Conservation (phyloP, 176 grass and related monocot species). For the Oryza meyeriana region DNA sequence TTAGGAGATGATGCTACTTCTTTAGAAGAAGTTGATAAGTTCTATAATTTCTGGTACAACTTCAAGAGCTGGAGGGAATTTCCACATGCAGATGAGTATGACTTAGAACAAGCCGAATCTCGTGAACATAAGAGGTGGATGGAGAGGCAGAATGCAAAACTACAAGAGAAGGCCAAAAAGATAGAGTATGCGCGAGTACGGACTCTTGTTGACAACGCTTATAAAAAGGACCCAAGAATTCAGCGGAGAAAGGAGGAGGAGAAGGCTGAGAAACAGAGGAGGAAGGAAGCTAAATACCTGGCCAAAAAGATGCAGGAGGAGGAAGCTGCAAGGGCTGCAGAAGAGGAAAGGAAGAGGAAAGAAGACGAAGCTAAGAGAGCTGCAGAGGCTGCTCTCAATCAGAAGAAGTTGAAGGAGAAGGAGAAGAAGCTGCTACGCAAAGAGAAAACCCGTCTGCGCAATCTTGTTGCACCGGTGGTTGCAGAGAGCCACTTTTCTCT, state of each 20-base stretch:
- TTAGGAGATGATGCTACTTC: slow-evolving; percentile 73
- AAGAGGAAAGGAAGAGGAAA: slow-evolving; percentile 75
- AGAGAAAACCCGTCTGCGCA: slow-evolving; percentile 75
- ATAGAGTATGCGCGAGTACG: slow-evolving; percentile 66
- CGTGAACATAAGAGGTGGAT: slow-evolving; percentile 99
- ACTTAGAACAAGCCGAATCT: slow-evolving; percentile 95
- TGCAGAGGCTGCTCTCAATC: slow-evolving; percentile 64
- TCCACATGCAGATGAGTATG: slow-evolving; percentile 88
- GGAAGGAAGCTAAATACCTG: slow-evolving; percentile 79
- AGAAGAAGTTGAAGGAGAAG: slow-evolving; percentile 92
- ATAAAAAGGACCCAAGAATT: slow-evolving; percentile 88
- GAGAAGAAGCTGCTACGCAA: slow-evolving; percentile 94
- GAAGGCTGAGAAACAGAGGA: slow-evolving; percentile 89
- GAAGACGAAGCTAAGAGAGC: slow-evolving; percentile 74
- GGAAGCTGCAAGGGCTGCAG: slow-evolving; percentile 65
- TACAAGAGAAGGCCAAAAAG: slow-evolving; percentile 91
- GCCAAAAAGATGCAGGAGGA: slow-evolving; percentile 89
- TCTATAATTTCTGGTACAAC: slow-evolving; percentile 96
- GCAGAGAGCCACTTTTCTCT: slow-evolving; percentile 41
- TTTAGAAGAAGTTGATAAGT: slow-evolving; percentile 70
- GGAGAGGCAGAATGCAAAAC: slow-evolving; percentile 91
- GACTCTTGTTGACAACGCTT: slow-evolving; percentile 89
- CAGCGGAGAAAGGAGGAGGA: slow-evolving; percentile 82
- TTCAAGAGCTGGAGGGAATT: slow-evolving; percentile 99
- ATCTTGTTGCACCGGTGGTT: slow-evolving; percentile 42